Evolutionary conservation across 768 basidiomycete genomes (phyloP).

Genomic region (Lentinula sp.): DNA sequence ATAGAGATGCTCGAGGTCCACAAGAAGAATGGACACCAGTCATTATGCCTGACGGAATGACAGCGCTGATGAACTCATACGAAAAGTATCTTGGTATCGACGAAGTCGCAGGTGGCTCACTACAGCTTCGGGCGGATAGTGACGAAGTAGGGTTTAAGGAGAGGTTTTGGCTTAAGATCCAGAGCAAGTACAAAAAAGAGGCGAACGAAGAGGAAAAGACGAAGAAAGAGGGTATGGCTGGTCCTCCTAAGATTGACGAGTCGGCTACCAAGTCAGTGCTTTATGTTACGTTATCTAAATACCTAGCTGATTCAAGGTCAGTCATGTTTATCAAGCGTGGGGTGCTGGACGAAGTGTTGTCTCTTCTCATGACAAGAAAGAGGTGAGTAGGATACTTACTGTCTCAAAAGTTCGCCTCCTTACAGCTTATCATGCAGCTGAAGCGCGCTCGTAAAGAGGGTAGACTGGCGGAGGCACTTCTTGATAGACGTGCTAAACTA

Average conservation of each 20-base stretch:
- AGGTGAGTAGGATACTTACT: conserved; percentile 35
- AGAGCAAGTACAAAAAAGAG: conserved; percentile 84
- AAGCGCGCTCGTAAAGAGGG: conserved; percentile 78
- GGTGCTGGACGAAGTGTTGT: conserved; percentile 72
- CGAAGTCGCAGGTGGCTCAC: conserved; percentile 76
- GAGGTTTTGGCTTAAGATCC: conserved; percentile 85
- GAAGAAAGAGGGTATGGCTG: conserved; percentile 50
- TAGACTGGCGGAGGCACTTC: conserved; percentile 70
- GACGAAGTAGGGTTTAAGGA: conserved; percentile 83
- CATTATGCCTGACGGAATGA: conserved; percentile 73
- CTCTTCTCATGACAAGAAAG: conserved; percentile 66
- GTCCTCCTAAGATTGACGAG: conserved; percentile 59
- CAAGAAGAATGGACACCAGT: conserved; percentile 94
- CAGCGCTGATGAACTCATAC: conserved; percentile 83
- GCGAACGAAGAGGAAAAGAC: conserved; percentile 75
- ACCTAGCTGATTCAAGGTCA: conserved; percentile 20
- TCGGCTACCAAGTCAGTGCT: conserved; percentile 61
- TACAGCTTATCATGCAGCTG: conserved; percentile 37
- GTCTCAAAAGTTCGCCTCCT: conserved; percentile 2
- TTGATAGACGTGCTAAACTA: conserved; percentile 76
- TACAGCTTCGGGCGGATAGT: conserved; percentile 78
- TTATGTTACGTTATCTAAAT: neutral
- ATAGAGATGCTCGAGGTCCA: conserved; percentile 84
- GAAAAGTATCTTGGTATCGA: conserved; percentile 85
- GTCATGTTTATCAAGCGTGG: conserved; percentile 77